Evolutionary conservation across 2,329 filamentous ascomycete species (phyloP), one percentile per base, ranked within the genome.

Genomic region (Aschersonia sp.): DNA sequence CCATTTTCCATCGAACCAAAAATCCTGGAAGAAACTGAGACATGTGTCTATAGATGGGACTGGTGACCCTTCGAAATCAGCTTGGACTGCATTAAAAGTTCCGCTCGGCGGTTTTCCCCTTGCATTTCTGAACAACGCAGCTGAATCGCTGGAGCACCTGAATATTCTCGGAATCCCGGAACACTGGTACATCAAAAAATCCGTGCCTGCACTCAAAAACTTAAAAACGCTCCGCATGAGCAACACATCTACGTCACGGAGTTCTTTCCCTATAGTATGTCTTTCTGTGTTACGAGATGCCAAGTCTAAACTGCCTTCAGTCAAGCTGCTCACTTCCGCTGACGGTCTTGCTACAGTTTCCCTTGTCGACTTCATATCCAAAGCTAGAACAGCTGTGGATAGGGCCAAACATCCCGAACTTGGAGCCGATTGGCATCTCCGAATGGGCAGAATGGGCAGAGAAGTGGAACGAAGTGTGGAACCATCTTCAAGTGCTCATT

Each of bases 371-470:
- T 7, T 38, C 50, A 12, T 51, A 49, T 9, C 62, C 59, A 9
- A 52, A 50, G 1, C 41, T 65, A 9, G 56, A 65, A 46, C 62
- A 66, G 45, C 51, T 66, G 3, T 60, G 55, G 52, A 49, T 65
- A 32, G 49, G 49, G 9, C 50, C 50, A 2, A 54, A 54, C 29
- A 58, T 59, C 6, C 52, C 60, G 2, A 53, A 56, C 5, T 50
- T 62, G 7, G 51, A 50, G 30, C n/a, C 47, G 7, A 35, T 20
- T 20, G 20, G 20, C 20, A 20, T 20, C 20, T 20, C 20, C 20
- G 20, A 46, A n/a, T 40, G 30, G 2, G 31, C 46, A 6, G 38
- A 46, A 32, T 56, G 50, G 51, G 30, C 45, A 32, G 46, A 55
- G 3, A 43, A 48, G 28, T 54, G 58, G 46, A 48, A 57, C 31